Base-by-base conservation (phyloP, 345 rosid species). In the Rhizophora mangle region DNA sequence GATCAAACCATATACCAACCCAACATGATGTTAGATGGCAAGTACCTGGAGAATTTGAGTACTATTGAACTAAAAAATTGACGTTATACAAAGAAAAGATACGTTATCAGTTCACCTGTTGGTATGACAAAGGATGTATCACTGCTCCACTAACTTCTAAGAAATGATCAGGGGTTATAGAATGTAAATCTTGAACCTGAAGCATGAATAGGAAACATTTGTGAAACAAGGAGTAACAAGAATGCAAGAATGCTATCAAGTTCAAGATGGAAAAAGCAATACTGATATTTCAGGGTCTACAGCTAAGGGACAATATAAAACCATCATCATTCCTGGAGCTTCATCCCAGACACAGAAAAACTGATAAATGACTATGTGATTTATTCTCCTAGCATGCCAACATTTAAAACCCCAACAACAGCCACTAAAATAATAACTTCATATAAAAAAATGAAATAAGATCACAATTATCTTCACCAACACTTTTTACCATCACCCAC, bases 161-260 rank as follows among this genome's bases (percentile, higher is more conserved):
- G 81, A 95, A 95, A 66, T 85, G 78, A 72, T 79, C 82, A 68
- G 97, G 99, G 75, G 99, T 92, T 72, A 95, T 86, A 5, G 80
- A 83, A 81, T 95, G 99, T 72, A 95, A 80, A 92, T 95, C 92
- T 75, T 95, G 93, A 78, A 95, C 97, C 99, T 95, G 82, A 82
- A 75, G 71, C 36, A 51, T 27, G 39, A 56, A 61, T 60, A 13
- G 37, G n/a, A 64, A 72, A 71, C 27, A 47, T 29, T 65, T 19
- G 60, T 24, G 26, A 55, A 63, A 68, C 64, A 61, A 36, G 24
- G 65, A 53, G 34, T 32, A 60, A 67, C 22, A 65, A 24, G 32
- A 66, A 63, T 54, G 60, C 31, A 65, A 24, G 32, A 66, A 63
- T 54, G 60, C 31, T 56, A 24, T 24, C 30, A 56, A 56, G 60